Base-by-base conservation (phyloP, 2,329 filamentous ascomycete species). In the Cladophialophora exuberans region DNA sequence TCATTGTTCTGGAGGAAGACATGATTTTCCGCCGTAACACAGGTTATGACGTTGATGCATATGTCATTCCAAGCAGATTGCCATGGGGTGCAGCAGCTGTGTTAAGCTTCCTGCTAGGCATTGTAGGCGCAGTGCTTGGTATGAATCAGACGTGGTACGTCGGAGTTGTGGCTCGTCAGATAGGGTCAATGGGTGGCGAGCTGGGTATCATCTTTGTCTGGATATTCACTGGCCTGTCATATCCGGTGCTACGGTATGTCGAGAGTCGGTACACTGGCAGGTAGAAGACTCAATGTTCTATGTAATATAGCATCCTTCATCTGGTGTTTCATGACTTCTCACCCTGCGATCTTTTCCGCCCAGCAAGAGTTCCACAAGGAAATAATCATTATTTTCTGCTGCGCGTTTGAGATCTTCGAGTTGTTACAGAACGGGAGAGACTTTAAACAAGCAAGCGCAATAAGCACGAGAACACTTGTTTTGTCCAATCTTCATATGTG, bases 1-100 rank as follows among this genome's bases (percentile, higher is more conserved):
- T 43, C 25, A 74, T 78, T 38, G 65, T 72, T 4, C 42, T 76
- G 2, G 67, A 76, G 54, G 72, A 78, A 57, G 70, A 77, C 38
- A 10, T 75, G 13, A 59, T 78, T 4, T 78, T 78, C 64, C 69
- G 71, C 17, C 64, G 71, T 22, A 58, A 62, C n/a, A n/a, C n/a
- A n/a, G n/a, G n/a, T n/a, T 76, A 72, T 57, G 70, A 75, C 59
- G 76, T 74, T 73, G 58, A 68, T 9, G 64, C 63, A 1, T 78
- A 76, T 73, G 69, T 74, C 46, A 65, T 70, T 44, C 64, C 61
- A 10, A 56, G 57, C 26, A 70, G 68, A 49, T 62, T 77, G 18
- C 75, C 76, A 3, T 49, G 73, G 13, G 75, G 76, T 1, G 61
- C 71, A 18, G 75, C 76, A 13, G 74, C 74, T 3, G 65, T 67